Evolutionary conservation across 441 rosid genomes (phyloP).

Genomic region (Manihot esculenta): DNA sequence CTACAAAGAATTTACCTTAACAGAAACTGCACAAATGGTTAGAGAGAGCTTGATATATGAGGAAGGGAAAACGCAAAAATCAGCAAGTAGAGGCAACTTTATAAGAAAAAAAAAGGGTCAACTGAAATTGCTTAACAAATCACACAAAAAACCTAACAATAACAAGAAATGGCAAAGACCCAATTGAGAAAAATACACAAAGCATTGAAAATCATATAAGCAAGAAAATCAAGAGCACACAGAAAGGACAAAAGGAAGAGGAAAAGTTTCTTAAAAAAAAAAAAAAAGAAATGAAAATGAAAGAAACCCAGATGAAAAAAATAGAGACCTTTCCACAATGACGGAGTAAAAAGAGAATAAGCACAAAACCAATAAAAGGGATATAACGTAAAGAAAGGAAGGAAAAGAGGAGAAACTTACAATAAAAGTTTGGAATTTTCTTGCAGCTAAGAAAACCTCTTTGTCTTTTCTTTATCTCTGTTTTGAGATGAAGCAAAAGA

Average conservation of each 20-base stretch:
- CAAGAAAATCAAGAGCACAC: constrained; percentile 22
- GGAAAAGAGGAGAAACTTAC: constrained; percentile 54
- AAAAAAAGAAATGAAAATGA: neutral
- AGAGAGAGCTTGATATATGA: no score
- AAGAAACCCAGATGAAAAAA: constrained; percentile 33
- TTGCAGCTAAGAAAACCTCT: constrained; percentile 52
- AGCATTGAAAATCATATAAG: constrained; percentile 20
- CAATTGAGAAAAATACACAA: constrained; percentile 23
- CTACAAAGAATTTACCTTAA: neutral
- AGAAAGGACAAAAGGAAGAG: constrained; percentile 15
- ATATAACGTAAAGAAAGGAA: constrained; percentile 4
- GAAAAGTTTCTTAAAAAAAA: no score
- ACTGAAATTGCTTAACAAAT: constrained; percentile 15
- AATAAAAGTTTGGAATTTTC: constrained; percentile 56
- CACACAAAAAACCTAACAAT: constrained; percentile 14
- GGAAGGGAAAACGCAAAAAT: no score
- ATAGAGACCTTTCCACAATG: constrained; percentile 32
- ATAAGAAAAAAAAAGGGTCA: neutral
- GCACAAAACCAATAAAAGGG: constrained; percentile 20
- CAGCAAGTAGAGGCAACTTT: no score
- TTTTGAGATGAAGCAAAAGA: constrained; percentile 51
- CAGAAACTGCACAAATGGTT: no score
- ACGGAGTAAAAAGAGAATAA: constrained; percentile 22
- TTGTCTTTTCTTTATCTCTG: constrained; percentile 21
- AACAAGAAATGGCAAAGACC: constrained; percentile 33